Evolutionary conservation across 169 alveolate genomes (phyloP), one percentile per base, ranked within the genome.

Genomic region (Plasmodium coatneyi): DNA sequence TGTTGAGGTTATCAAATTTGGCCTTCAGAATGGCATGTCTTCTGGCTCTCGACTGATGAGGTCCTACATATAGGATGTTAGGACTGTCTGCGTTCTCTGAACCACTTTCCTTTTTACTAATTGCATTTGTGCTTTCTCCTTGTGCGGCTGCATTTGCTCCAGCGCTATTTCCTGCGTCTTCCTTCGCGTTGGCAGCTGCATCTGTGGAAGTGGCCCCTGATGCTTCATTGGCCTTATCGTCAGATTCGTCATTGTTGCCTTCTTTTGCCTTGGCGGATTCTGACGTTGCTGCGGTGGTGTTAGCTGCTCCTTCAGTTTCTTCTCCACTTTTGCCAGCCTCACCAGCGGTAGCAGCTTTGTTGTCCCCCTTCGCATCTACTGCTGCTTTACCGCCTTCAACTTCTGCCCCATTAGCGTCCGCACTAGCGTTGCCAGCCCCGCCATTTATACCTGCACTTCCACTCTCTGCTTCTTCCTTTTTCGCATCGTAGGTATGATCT

Each of bases 11-110:
- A 81, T 96, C 98, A 91, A 92, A 97, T 92, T 97, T 97, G 52
- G 98, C 97, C 52, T 97, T 97, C 80, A 98, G 96, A 84, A 96
- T 92, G 41, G 98, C 98, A 56, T 96, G 97, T 54, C 99, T 96
- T 82, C 97, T 98, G 32, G 98, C 98, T 95, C 97, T 96, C 60
- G 96, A 96, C 96, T 97, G 98, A 80, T 97, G 98, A n/a, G 98
- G 98, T 25, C 98, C 97, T 14, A 98, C 99, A 84, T 96, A 96
- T 71, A 98, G 83, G 30, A 95, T 82, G 43, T 89, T 80, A 41
- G 94, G 90, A 36, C 43, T 66, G 32, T 89, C 90, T 22, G 78
- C 79, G 41, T 30, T 22, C 34, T 84, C 84, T 4, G 79, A 28
- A 36, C 78, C 71, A 32, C 71, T 81, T 5, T 12, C 84, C 36